Percentiles rank a stretch among this genome's conserved stretches.
Evolutionary conservation across 1,284 basidiomycete species (phyloP).

Genomic region (Puccinia coronata): DNA sequence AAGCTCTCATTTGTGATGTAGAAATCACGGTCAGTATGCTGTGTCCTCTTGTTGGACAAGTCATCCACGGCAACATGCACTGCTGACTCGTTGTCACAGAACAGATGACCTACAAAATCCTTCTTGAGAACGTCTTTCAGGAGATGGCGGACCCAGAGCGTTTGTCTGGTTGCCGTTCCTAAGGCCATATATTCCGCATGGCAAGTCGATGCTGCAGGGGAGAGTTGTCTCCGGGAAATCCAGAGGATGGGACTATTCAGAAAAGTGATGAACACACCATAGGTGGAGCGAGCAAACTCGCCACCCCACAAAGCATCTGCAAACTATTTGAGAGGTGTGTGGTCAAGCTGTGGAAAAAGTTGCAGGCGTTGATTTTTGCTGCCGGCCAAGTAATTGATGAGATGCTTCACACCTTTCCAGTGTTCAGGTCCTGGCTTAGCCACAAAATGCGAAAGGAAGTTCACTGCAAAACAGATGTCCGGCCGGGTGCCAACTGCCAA

Average conservation of each 20-base stretch:
- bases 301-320: too few relatives aligned
- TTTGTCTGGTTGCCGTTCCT: conserved; percentile 12
- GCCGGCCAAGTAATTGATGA: too few relatives aligned
- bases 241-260: background rate
- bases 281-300: background rate
- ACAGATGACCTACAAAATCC: too few relatives aligned
- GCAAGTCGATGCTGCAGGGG: conserved; percentile 5
- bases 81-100: too few relatives aligned
- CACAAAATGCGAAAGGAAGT: background rate
- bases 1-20: too few relatives aligned
- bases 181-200: too few relatives aligned
- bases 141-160: too few relatives aligned
- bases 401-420: conserved; percentile 11
- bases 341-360: background rate
- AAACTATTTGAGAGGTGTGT: background rate
- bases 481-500: too few relatives aligned
- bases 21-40: too few relatives aligned
- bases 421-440: background rate
- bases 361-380: background rate
- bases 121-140: too few relatives aligned
- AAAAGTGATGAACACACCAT: background rate
- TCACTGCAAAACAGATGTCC: too few relatives aligned
- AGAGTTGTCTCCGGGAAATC: background rate
- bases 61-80: too few relatives aligned
- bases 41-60: conserved; percentile 24